A percentile compares a stretch with the other conserved stretches of the same genome.
Conservation (phyloP, 208 protist genomes). For the Crithidia expoeki region DNA sequence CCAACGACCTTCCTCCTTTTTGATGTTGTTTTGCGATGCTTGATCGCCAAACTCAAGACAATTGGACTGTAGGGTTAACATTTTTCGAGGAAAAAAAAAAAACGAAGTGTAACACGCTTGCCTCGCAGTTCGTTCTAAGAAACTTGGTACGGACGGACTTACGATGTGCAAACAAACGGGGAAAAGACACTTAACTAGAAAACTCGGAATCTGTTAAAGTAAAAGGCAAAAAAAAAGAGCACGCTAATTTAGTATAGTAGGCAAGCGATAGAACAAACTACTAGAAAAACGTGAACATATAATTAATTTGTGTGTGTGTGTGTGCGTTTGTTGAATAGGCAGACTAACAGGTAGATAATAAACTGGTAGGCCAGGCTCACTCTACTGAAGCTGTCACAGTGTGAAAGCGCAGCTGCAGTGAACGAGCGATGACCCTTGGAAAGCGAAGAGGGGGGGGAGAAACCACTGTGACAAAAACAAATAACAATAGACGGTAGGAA, state of each 20-base stretch:
- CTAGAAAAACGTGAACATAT: slow-evolving; percentile 6
- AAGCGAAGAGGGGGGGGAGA: background rate
- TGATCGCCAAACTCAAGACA: no score
- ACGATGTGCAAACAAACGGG: background rate
- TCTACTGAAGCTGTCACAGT: background rate
- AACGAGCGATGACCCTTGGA: background rate
- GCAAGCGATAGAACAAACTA: slow-evolving; percentile 4
- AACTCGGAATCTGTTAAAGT: background rate
- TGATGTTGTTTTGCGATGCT: no score
- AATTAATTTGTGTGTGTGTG: no score
- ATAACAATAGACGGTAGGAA: slow-evolving; percentile 10
- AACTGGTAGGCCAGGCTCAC: background rate
- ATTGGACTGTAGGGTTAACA: background rate
- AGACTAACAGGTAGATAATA: background rate
- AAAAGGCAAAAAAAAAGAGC: slow-evolving; percentile 1
- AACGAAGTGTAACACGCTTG: background rate
- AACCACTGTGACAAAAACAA: slow-evolving; percentile 1
- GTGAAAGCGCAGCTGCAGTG: slow-evolving; percentile 10
- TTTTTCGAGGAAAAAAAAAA: background rate
- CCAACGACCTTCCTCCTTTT: no score
- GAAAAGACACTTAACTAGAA: background rate
- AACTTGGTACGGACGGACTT: no score
- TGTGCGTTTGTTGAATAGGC: no score
- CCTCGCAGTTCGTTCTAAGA: background rate
- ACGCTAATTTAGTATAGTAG: background rate